Base-by-base conservation (phyloP, 1,139 yeast species). In the Geotrichum restrictum region DNA sequence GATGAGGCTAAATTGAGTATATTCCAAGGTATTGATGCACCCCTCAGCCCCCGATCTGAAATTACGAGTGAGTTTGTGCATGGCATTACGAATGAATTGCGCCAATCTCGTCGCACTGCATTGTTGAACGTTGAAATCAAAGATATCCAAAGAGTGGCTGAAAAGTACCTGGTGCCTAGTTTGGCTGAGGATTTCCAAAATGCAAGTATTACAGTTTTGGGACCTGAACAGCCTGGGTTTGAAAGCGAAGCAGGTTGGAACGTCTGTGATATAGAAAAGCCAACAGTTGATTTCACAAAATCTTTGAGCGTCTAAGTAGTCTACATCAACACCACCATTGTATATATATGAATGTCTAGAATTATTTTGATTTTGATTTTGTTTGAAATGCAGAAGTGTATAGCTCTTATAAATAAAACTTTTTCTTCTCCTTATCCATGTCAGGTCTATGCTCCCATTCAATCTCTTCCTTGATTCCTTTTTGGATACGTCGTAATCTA, bases 401-500 rank as follows among this genome's bases (percentile, higher is more conserved):
- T 33, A 32, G 14, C 5, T 18, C 18, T 71, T 74, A 91, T 62
- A 91, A 74, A 67, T 88, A 85, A 68, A 93, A 93, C 79, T 88
- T 88, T 72, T 83, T 83, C 82, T 89, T 93, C 68, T 93, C 97
- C 65, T 85, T 83, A 70, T 93, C 98, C 97, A 93, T 91, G 60
- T 87, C 95, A 13, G 97, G 85, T 62, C 88, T 81, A 72, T 89
- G 95, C 70, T 93, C 97, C 97, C 98, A 93, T 64, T 88, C 96
- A 31, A 88, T 77, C 63, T 93, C 98, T 59, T 88, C 95, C 65
- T 83, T 83, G 63, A 93, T 78, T 45, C 98, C 98, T 73, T 82
- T 85, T 69, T 91, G 98, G 57, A 94, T 75, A 65, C 98, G 78
- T 68, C 96, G 79, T 60, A 94, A 74, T 66, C 86, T 85, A 66